Evolutionary conservation across 2,329 filamentous ascomycete genomes (phyloP).

Genomic region (Pezicula carpinea): DNA sequence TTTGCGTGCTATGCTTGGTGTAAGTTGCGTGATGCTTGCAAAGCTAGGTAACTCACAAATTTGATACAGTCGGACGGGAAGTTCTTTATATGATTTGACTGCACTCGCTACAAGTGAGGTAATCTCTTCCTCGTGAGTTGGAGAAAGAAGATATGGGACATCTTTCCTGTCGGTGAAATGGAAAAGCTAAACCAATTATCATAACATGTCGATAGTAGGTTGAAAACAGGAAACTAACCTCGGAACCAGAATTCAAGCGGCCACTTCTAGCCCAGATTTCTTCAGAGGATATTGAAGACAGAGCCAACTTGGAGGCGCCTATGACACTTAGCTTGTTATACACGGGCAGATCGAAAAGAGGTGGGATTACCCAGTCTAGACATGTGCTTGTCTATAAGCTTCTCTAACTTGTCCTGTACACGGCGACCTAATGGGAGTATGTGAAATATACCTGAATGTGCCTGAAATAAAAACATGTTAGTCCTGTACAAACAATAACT

Average conservation of each 20-base stretch:
- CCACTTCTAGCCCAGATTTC: conserved; percentile 79
- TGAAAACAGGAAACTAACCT: conserved; percentile 46
- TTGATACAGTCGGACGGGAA: conserved; percentile 86
- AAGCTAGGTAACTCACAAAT: conserved; percentile 54
- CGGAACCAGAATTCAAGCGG: conserved; percentile 70
- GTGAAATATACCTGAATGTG: conserved; percentile 88
- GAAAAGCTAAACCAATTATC: conserved; percentile 59
- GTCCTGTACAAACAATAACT: background rate
- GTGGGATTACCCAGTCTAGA: conserved; percentile 53
- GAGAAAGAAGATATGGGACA: conserved; percentile 70
- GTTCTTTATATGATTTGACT: conserved; percentile 76
- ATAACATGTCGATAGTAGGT: conserved; percentile 3
- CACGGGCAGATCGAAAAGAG: background rate
- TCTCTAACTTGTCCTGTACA: conserved; percentile 84
- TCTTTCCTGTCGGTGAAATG: conserved; percentile 75
- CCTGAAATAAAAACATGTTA: conserved; percentile 39
- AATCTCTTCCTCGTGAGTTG: conserved; percentile 96
- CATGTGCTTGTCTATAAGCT: conserved; percentile 88
- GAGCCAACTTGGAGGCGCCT: conserved; percentile 74
- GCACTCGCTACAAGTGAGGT: conserved; percentile 71
- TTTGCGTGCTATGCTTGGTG: conserved; percentile 61
- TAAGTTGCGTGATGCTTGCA: background rate
- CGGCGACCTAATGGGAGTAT: conserved; percentile 80
- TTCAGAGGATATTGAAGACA: conserved; percentile 84
- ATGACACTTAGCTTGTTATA: conserved; percentile 13